Base-by-base conservation (phyloP, 2,329 filamentous ascomycete genomes). In the Didymella arachidicola region DNA sequence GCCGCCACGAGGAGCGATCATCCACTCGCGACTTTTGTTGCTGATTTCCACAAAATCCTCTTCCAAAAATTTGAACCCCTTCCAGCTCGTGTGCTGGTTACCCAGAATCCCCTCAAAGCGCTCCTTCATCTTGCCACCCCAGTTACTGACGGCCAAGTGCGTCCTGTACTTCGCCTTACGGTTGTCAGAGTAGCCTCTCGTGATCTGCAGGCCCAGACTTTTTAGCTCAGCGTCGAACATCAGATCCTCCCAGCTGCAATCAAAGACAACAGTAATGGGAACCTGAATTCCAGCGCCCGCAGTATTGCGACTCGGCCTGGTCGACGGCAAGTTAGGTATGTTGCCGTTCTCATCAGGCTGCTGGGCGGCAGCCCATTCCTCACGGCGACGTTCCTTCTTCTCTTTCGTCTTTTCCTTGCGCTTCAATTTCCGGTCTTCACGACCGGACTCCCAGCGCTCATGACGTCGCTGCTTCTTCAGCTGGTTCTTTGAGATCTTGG, bases 131-230 rank as follows among this genome's bases (percentile, higher is more conserved):
- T 80, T 77, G 11, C 91, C 91, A 30, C 87, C 85, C 80, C 93
- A 98, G 0, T 89, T 91, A 65, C 89, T 92, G 57, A 98, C 78
- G 54, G 86, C 87, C 44, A 98, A 74, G 77, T 96, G 89, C 7
- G 88, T 82, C 50, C 88, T 85, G 73, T 86, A 93, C 7, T 75
- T 79, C 0, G 89, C 83, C 56, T 84, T 86, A 59, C 85, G 86
- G 77, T 97, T 98, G 71, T 97, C 92, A 19, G 93, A 92, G 78
- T 99, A 99, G 57, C 86, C 90, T 56, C 95, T 83, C 8, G 92
- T 96, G 61, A 99, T 83, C 77, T 99, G 95, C 57, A 88, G 86
- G 1, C 87, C 86, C 12, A 99, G 83, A 4, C 92, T 97, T 54
- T 93, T 88, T 29, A 91, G 82, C 78, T 99, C 95, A 67, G 90